Evolutionary conservation across 1,284 basidiomycete species (phyloP).

Genomic region (Trichosporon sp.): DNA sequence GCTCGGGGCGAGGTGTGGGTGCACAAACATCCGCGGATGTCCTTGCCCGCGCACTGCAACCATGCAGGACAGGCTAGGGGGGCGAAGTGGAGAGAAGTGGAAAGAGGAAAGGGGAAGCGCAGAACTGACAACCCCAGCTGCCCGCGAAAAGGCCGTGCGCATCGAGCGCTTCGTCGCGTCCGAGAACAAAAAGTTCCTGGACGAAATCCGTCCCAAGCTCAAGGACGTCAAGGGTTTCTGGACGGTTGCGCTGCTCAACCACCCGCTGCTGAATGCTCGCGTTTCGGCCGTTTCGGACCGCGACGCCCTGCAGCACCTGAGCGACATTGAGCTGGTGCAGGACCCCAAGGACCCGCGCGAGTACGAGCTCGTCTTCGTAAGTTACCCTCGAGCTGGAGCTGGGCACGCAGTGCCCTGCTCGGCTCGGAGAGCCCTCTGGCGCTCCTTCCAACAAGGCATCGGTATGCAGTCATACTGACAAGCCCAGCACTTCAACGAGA

Average conservation of each 20-base stretch:
- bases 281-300: constrained; percentile 34
- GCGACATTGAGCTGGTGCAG: constrained; percentile 41
- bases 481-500: constrained; percentile 41
- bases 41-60: no score
- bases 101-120: no score
- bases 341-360: constrained; percentile 43
- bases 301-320: constrained; percentile 40
- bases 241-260: constrained; percentile 32
- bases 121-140: constrained; percentile 17
- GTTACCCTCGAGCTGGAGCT: constrained; percentile 11
- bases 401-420: no score
- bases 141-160: constrained; percentile 32
- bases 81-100: no score
- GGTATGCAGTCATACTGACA: not conserved
- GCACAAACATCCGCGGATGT: no score
- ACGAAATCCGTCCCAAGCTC: constrained; percentile 25
- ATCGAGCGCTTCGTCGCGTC: constrained; percentile 21
- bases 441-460: no score
- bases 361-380: constrained; percentile 44
- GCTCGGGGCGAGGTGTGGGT: no score
- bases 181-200: constrained; percentile 30
- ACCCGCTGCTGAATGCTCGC: constrained; percentile 20
- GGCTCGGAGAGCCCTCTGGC: no score
- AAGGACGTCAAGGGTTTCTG: constrained; percentile 40
- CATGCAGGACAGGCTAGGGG: no score